Evolutionary conservation across 2,329 filamentous ascomycete genomes (phyloP), one percentile per base, ranked within the genome.

Genomic region (Arthroderma uncinatum): DNA sequence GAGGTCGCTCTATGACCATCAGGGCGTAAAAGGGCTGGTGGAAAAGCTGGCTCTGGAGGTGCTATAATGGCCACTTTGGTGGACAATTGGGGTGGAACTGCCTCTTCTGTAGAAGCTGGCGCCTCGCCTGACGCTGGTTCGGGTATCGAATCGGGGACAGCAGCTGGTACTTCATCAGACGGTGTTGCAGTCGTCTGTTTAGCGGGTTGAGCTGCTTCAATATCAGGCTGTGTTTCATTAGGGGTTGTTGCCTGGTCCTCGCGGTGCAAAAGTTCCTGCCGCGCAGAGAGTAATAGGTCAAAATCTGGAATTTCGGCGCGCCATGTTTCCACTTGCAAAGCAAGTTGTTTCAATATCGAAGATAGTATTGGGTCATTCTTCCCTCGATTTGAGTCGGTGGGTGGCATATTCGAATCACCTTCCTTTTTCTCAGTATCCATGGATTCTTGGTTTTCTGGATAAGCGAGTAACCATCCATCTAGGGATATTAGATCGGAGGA

Each of bases 391-490:
- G 72, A 65, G 61, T 57, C 12, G n/a, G n/a, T n/a, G n/a, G n/a
- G n/a, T n/a, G n/a, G n/a, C n/a, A n/a, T n/a, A n/a, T n/a, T n/a
- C n/a, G n/a, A n/a, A n/a, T n/a, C n/a, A n/a, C n/a, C 64, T 53
- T 19, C 61, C 48, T 39, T 56, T n/a, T 58, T 50, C n/a, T 64
- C 58, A 54, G 64, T 48, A 1, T 65, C 28, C 16, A 56, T 50
- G 50, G 81, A 87, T 4, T 75, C 73, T 65, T 84, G 87, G 59
- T 76, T 78, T n/a, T 74, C 76, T 2, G 87, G 86, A 55, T 85
- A 82, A 14, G 89, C 84, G 4, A 92, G 76, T 30, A 97, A 75
- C 92, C 93, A 98, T n/a, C 87, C 87, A 66, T 96, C 89, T 10
- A 96, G 78, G 19, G 84, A 83, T 66, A 95, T 85, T 61, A 88